These are phyloP conservation scores for Aureobasidium sp. DNA, from an alignment of 2,329 filamentous ascomycete species.

Conservation along the genomic window DNA sequence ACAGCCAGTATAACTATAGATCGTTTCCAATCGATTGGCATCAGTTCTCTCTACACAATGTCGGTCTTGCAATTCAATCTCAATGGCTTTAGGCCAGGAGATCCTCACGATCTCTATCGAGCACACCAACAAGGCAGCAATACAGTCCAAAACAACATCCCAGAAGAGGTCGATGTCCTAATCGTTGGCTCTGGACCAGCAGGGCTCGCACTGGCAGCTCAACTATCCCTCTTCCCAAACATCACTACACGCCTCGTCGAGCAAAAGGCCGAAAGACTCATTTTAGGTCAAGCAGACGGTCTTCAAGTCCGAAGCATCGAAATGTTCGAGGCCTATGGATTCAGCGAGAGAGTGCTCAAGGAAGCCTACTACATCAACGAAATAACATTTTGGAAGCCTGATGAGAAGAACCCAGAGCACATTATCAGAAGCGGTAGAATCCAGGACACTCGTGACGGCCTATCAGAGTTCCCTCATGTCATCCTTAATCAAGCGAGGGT, in stretches of 20 bases:
- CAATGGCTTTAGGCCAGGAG: constrained; percentile 29
- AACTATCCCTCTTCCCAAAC: constrained; percentile 42
- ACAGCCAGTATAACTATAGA: background rate
- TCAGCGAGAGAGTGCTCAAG: constrained; percentile 57
- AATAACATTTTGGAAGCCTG: constrained; percentile 54
- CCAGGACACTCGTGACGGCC: constrained; percentile 10
- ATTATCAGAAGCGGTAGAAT: constrained; percentile 17
- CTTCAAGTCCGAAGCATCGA: constrained; percentile 61
- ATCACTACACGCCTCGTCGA: constrained; percentile 45
- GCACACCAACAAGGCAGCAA: constrained; percentile 16
- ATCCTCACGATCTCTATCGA: constrained; percentile 26
- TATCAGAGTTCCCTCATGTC: constrained; percentile 58
- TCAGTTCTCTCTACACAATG: background rate
- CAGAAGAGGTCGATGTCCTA: constrained; percentile 36
- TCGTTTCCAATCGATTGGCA: too few species aligned
- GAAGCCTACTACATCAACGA: constrained; percentile 63
- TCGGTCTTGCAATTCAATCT: constrained; percentile 28
- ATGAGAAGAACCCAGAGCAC: background rate
- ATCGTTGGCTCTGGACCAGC: constrained; percentile 47
- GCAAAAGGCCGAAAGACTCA: constrained; percentile 34
- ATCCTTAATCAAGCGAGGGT: constrained; percentile 65
- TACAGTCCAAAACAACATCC: constrained; percentile 25
- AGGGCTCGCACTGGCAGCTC: constrained; percentile 43
- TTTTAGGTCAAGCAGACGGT: constrained; percentile 45
- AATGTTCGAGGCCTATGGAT: constrained; percentile 64